Evolutionary conservation across 371 early-diverging fungal species (phyloP).

Genomic region (Cokeromyces recurvatus): DNA sequence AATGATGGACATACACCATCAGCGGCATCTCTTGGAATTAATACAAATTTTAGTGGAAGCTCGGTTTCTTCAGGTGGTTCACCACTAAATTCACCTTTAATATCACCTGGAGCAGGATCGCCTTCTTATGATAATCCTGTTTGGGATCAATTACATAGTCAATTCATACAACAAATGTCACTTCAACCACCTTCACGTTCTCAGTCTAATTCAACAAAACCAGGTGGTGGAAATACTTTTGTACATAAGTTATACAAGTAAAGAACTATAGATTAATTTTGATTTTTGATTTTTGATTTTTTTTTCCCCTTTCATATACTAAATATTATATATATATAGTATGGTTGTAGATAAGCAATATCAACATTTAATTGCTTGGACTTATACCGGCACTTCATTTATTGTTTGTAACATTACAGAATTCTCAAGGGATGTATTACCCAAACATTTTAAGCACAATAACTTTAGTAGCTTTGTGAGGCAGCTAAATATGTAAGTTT

Average conservation of each 20-base stretch:
- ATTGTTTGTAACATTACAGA: constrained; percentile 88
- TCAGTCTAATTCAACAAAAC: constrained; percentile 1
- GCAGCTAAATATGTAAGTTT: constrained; percentile 81
- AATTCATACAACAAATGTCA: constrained; percentile 27
- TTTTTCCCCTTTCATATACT: neutral
- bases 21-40: no score
- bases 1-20: no score
- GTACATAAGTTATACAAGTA: constrained; percentile 43
- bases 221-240: constrained; percentile 26
- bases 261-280: no score
- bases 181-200: constrained; percentile 10
- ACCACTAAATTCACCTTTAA: constrained; percentile 30
- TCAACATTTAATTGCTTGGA: constrained; percentile 82
- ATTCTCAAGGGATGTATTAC: constrained; percentile 79
- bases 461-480: constrained; percentile 86
- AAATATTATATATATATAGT: constrained; percentile 3
- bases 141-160: constrained; percentile 25
- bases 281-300: no score
- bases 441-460: constrained; percentile 79
- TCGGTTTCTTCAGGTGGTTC: constrained; percentile 27
- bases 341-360: constrained; percentile 35
- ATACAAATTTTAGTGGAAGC: constrained; percentile 24
- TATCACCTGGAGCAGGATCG: constrained; percentile 21
- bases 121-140: no score
- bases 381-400: constrained; percentile 80